Evolutionary conservation across 306 rosid genomes (phyloP).

Genomic region (Macrotyloma uniflorum): DNA sequence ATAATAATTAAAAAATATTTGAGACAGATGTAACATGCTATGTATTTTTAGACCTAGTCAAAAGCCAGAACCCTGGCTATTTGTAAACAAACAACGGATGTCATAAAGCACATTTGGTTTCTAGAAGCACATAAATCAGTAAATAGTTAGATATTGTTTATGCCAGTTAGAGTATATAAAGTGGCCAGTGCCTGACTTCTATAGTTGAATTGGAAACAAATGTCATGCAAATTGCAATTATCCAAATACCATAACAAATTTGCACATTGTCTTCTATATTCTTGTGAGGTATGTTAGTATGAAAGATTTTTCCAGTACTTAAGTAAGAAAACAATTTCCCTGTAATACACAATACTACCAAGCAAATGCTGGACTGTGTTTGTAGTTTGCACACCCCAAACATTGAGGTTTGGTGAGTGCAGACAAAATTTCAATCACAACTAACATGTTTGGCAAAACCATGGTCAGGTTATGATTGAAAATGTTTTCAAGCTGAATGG

Average conservation of each 20-base stretch:
- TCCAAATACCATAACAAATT: neutral
- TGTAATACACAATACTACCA: neutral
- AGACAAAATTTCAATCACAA: neutral
- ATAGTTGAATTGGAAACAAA: constrained; percentile 25
- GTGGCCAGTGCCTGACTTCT: neutral
- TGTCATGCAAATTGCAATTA: neutral
- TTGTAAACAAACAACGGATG: neutral
- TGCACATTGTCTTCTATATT: neutral
- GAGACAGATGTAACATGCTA: neutral
- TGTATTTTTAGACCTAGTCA: constrained; percentile 8
- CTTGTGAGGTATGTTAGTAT: neutral
- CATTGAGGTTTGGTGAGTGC: neutral
- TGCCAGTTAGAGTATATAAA: neutral
- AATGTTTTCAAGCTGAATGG: neutral
- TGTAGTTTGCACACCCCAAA: constrained; percentile 1
- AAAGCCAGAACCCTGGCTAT: constrained; percentile 10
- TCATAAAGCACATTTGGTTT: neutral
- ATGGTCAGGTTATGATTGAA: neutral
- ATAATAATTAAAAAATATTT: neutral
- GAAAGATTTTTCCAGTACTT: neutral
- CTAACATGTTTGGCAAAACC: constrained; percentile 19
- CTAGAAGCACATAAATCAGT: constrained; percentile 4
- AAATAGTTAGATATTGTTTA: neutral
- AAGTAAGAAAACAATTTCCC: neutral
- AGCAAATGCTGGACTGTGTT: neutral